Evolutionary conservation across 306 rosid genomes (phyloP), one percentile per base, ranked within the genome.

Genomic region (Dryas alaskensis): DNA sequence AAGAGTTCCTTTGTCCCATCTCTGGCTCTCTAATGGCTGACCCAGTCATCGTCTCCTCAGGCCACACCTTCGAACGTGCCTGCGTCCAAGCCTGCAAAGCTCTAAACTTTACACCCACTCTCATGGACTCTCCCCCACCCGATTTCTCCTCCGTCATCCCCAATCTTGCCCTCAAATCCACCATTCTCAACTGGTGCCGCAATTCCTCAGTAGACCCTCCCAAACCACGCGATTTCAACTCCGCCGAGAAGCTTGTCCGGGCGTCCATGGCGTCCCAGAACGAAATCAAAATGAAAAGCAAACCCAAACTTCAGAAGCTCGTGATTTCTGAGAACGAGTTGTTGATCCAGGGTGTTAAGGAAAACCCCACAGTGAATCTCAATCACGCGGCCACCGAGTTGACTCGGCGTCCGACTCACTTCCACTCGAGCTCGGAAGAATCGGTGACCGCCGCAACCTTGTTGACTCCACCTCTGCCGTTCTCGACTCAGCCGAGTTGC

Each of bases 41-140:
- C 78, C 99, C 99, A 0, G 96, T 95, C 2, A 95, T 95, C 44
- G 89, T 92, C 77, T 76, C 98, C 48, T 92, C 99, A 0, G 99
- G 99, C 42, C 97, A 95, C 75, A 88, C 98, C 70, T 92, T 90
- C 78, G 98, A 95, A 40, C 79, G 92, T 0, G 69, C 78, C 80
- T 83, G 90, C 55, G 85, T 87, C 59, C 83, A 83, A 19, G 82
- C 84, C 11, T 90, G 93, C 46, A 79, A 87, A 81, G 76, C 83
- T 55, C 71, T 83, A 6, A 76, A 78, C 83, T 85, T 86, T n/a
- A 83, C 84, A 5, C 96, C 95, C 10, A 78, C 59, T 44, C 77
- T 92, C 42, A 9, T 70, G 8, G 95, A 90, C 59, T 83, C 86
- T 39, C 84, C 92, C 73, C 75, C 75, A 14, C 92, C 96, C 11